phyloP scores from a whole-genome alignment of 2,329 filamentous ascomycete genomes.

The Aspergillus hortae region DNA sequence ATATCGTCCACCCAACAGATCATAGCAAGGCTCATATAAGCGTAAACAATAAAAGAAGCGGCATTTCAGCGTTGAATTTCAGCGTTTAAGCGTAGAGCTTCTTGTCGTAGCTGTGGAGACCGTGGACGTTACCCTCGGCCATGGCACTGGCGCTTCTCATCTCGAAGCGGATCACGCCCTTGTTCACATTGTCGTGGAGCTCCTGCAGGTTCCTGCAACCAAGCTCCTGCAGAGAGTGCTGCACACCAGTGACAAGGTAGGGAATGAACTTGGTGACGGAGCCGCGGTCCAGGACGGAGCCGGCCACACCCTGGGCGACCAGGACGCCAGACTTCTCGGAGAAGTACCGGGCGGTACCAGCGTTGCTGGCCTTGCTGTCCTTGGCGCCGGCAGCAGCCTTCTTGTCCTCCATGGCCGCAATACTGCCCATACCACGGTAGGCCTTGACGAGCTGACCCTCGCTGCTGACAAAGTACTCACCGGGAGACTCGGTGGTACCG shows the following conservation, averaged over 20 bases:
- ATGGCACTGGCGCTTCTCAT: conserved; percentile 90
- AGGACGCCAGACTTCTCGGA: conserved; percentile 93
- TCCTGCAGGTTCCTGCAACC: conserved; percentile 76
- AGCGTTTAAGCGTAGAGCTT: conserved; percentile 82
- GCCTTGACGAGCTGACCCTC: conserved; percentile 99
- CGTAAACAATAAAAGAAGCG: conserved; percentile 13
- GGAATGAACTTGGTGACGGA: conserved; percentile 94
- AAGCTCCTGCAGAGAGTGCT: conserved; percentile 96
- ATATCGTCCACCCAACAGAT: conserved; percentile 24
- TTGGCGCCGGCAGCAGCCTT: conserved; percentile 76
- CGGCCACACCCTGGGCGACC: conserved; percentile 94
- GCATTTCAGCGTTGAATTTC: conserved; percentile 8
- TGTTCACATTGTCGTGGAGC: conserved; percentile 70
- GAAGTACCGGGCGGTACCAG: conserved; percentile 96
- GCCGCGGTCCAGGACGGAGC: conserved; percentile 56
- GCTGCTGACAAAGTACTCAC: conserved; percentile 91
- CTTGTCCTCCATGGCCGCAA: conserved; percentile 99
- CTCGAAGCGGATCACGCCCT: conserved; percentile 84
- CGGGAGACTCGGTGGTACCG: conserved; percentile 94
- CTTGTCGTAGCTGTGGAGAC: conserved; percentile 98
- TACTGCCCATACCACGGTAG: conserved; percentile 98
- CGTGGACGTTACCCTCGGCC: conserved; percentile 93
- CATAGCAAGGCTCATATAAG: conserved; percentile 16
- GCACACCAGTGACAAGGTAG: conserved; percentile 90
- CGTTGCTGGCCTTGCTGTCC: conserved; percentile 70